These are phyloP conservation scores for Marsdenia floribunda DNA, from an alignment of 257 asterid genomes.

Conservation along the genomic window DNA sequence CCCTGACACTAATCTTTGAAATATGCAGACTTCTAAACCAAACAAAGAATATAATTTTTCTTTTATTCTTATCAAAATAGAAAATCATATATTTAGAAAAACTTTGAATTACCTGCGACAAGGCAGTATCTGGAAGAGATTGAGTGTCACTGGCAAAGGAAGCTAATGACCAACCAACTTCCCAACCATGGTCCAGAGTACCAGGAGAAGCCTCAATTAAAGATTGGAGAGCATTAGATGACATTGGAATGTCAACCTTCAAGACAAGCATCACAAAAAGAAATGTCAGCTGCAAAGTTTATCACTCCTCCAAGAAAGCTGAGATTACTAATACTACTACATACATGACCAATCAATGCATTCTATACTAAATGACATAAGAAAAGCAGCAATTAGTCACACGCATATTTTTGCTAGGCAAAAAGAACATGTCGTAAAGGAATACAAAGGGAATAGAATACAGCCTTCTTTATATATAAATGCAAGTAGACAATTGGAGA, in stretches of 20 bases:
- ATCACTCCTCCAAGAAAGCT: not conserved
- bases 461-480: conserved; percentile 1
- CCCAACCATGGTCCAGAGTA: conserved; percentile 80
- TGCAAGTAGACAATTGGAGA: not conserved
- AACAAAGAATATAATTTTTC: not conserved
- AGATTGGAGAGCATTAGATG: conserved; percentile 81
- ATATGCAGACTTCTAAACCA: not conserved
- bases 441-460: too few relatives aligned
- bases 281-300: conserved; percentile 9
- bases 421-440: not conserved
- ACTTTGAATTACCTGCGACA: conserved; percentile 40
- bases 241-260: conserved; percentile 75
- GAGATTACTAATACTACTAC: not conserved
- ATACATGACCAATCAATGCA: not conserved
- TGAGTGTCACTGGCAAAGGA: conserved; percentile 61
- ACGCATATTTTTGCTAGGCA: not conserved
- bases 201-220: conserved; percentile 82
- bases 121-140: conserved; percentile 37
- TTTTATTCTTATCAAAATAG: not conserved
- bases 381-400: not conserved
- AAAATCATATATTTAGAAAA: not conserved
- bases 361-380: not conserved
- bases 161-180: conserved; percentile 98
- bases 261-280: conserved; percentile 24
- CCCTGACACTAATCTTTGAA: not conserved